Evolutionary conservation across 73 alveolate species (phyloP).

Genomic region (Tetrahymena thermophila): DNA sequence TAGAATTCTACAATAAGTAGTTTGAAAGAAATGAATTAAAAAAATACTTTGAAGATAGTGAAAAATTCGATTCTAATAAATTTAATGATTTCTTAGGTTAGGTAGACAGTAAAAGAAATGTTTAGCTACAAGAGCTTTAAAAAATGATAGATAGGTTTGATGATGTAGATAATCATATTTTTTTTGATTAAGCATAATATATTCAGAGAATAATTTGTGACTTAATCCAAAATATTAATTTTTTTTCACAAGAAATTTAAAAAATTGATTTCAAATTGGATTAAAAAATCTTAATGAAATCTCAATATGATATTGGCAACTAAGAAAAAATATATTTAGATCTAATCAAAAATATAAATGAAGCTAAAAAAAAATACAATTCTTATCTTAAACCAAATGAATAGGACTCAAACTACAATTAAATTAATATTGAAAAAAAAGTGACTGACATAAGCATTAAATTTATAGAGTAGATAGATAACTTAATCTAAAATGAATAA

Average conservation of each 20-base stretch:
- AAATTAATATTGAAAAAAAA: no score
- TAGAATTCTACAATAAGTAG: background rate
- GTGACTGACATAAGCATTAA: no score
- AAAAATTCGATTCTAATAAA: background rate
- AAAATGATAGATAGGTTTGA: background rate
- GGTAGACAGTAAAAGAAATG: background rate
- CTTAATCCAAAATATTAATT: background rate
- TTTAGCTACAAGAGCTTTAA: background rate
- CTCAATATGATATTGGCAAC: background rate
- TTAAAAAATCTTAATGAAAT: no score
- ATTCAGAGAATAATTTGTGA: background rate
- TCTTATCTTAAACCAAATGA: no score
- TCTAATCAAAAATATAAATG: background rate
- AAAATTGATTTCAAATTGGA: no score
- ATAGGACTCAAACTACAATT: background rate
- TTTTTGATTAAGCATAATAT: background rate
- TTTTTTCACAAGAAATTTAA: background rate
- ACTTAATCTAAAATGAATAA: no score
- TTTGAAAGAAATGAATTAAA: background rate
- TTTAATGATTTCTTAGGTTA: no score
- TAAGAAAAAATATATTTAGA: background rate
- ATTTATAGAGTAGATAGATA: no score
- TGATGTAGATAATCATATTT: background rate
- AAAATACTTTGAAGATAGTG: no score
- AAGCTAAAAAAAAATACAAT: no score